Evolutionary conservation across 176 grass and related monocot species (phyloP), one percentile per base, ranked within the genome.

Genomic region (Zea mays): DNA sequence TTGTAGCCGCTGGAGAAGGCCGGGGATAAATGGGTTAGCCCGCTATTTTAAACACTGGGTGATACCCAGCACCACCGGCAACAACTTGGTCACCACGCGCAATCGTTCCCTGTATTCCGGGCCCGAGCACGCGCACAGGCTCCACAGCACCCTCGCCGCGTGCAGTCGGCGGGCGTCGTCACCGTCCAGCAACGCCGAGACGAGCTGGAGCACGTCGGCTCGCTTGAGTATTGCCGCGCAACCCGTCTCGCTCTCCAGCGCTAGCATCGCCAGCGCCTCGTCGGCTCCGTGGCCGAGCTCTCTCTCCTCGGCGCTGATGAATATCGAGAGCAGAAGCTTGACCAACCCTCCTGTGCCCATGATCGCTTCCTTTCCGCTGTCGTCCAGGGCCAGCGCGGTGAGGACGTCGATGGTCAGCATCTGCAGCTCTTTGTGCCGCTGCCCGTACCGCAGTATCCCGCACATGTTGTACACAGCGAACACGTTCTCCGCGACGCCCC

Each of bases 391-490:
- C 56, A 93, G 71, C 39, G 82, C 74, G n/a, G 69, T 80, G 12
- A 90, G 81, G 65, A 93, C 70, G 69, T 93, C 84, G 40, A 87
- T 89, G 21, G 78, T 89, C n/a, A 91, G 76, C 65, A 36, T 91
- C 65, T 91, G 83, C 34, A 93, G 65, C 17, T 82, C 67, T 77
- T 27, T 65, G 35, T 78, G 70, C 75, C 14, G 49, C 47, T 79
- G 37, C 59, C 75, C 91, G 60, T 88, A 46, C 80, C 51, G 70
- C 16, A 93, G 59, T 15, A 93, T 77, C 10, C 43, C 77, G 3
- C 82, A 73, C 67, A 93, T 84, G 82, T 90, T 93, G 79, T 85
- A 84, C 27, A 90, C 85, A 7, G 88, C 85, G 65, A 85, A 84
- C 11, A 90, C 88, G 35, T 88, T 86, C 62, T 84, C 74, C 0